Conservation (phyloP, 345 rosid species). For the Dipteronia sinensis region DNA sequence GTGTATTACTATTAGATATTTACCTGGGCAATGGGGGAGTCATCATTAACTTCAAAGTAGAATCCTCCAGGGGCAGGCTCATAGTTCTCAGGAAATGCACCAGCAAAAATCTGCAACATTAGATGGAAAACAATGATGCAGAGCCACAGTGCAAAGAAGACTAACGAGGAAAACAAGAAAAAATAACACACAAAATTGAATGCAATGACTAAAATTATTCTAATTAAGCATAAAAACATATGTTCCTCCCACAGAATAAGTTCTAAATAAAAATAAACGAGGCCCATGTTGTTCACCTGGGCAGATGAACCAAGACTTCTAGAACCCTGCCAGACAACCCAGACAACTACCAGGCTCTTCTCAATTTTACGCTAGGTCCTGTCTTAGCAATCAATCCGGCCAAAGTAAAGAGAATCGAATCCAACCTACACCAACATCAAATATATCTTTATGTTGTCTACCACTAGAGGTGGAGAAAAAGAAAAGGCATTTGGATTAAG, state of each 20-base stretch:
- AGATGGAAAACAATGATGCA: constrained; percentile 22
- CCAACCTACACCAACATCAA: constrained; percentile 66
- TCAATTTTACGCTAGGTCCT: constrained; percentile 74
- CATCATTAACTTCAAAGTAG: constrained; percentile 88
- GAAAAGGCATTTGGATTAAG: background rate
- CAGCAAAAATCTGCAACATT: constrained; percentile 78
- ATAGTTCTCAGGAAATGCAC: constrained; percentile 88
- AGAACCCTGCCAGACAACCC: constrained; percentile 94
- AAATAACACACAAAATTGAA: background rate
- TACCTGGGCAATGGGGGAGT: constrained; percentile 84
- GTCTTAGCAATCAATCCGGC: constrained; percentile 96
- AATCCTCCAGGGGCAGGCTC: constrained; percentile 95
- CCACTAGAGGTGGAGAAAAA: constrained; percentile 6
- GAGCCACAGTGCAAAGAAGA: background rate
- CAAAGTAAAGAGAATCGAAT: constrained; percentile 86
- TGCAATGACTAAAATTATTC: background rate
- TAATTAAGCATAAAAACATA: background rate
- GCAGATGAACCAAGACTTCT: constrained; percentile 86
- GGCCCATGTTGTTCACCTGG: constrained; percentile 47
- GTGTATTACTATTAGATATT: background rate
- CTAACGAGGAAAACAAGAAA: background rate
- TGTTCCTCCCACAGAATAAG: background rate
- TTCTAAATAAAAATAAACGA: constrained; percentile 4
- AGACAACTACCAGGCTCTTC: constrained; percentile 93
- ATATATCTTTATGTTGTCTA: constrained; percentile 17